Conservation (phyloP, 306 rosid species). For the apple (Malus domestica) region DNA sequence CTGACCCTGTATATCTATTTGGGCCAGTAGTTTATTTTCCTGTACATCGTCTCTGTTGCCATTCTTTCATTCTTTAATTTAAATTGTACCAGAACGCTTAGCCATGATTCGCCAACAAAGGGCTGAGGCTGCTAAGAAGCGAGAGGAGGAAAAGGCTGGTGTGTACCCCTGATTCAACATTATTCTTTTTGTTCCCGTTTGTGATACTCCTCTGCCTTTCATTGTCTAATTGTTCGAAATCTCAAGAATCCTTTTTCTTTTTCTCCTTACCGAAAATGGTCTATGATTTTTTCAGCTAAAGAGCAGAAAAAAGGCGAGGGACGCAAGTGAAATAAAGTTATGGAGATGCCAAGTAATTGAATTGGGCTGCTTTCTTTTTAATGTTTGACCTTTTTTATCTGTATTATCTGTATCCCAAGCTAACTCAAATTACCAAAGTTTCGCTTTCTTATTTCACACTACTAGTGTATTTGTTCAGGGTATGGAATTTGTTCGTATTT, state of each 20-base stretch:
- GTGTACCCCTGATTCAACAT: not conserved
- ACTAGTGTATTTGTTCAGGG: not conserved
- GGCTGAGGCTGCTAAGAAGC: conserved; percentile 87
- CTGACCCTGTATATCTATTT: not conserved
- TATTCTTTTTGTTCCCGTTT: not conserved
- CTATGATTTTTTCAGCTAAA: conserved; percentile 44
- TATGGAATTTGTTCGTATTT: not conserved
- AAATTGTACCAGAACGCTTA: conserved; percentile 57
- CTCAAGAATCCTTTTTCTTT: not conserved
- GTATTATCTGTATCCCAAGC: conserved; percentile 2
- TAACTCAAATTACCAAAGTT: not conserved
- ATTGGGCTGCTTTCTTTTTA: not conserved
- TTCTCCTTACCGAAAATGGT: not conserved
- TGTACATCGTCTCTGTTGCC: not conserved
- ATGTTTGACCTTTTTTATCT: not conserved
- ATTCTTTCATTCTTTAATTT: not conserved
- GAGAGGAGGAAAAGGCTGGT: conserved; percentile 96
- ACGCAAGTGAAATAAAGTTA: conserved; percentile 45
- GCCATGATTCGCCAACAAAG: conserved; percentile 81
- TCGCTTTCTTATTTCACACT: not conserved
- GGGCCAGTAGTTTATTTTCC: not conserved
- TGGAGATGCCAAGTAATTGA: not conserved
- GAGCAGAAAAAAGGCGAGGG: conserved; percentile 81
- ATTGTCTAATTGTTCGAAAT: not conserved
- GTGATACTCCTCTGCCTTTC: not conserved